Evolutionary conservation across 169 alveolate species (phyloP).

Genomic region (Plasmodium gallinaceum): DNA sequence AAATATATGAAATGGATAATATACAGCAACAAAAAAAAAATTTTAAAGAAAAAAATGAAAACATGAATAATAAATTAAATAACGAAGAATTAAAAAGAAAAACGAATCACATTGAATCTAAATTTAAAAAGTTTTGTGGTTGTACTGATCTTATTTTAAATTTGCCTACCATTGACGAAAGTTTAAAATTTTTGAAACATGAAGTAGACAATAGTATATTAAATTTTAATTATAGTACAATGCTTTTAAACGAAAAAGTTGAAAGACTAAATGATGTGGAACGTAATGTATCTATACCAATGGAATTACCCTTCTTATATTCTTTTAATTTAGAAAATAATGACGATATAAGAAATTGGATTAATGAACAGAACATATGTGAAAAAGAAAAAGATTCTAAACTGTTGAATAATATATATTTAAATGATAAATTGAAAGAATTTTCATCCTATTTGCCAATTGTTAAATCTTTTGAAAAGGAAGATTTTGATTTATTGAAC

Average conservation of each 20-base stretch:
- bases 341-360: conserved; percentile 43
- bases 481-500: conserved; percentile 37
- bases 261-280: conserved; percentile 54
- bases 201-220: conserved; percentile 48
- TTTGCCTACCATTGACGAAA: conserved; percentile 37
- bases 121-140: conserved; percentile 53
- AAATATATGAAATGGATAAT: background rate
- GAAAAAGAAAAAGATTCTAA: conserved; percentile 1
- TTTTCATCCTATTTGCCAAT: conserved; percentile 24
- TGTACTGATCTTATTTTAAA: conserved; percentile 37
- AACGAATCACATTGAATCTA: conserved; percentile 40
- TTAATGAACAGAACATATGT: conserved; percentile 16
- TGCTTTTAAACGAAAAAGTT: conserved; percentile 54
- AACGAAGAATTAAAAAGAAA: conserved; percentile 29
- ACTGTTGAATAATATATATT: background rate
- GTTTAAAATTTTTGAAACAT: conserved; percentile 54
- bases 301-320: conserved; percentile 45
- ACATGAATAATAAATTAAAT: conserved; percentile 1
- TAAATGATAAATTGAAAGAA: conserved; percentile 44
- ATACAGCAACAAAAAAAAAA: background rate
- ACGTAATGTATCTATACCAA: conserved; percentile 44
- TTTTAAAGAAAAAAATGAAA: conserved; percentile 7
- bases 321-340: conserved; percentile 48
- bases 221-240: conserved; percentile 29
- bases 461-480: conserved; percentile 40